Evolutionary conservation across 2,329 filamentous ascomycete genomes (phyloP).

Genomic region (Stagonosporopsis tanaceti): DNA sequence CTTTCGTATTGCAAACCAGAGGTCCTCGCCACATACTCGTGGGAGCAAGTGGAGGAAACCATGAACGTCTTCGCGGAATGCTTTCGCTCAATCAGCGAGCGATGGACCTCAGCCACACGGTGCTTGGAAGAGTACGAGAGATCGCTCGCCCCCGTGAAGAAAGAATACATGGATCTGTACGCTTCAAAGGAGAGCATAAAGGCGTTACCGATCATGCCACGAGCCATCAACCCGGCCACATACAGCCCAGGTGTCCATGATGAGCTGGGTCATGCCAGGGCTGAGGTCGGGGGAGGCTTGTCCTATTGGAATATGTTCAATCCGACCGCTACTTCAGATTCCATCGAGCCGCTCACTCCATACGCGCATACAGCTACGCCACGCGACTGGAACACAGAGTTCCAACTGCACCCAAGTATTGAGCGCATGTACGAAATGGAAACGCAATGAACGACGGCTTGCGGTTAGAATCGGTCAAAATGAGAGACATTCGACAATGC

Average conservation of each 20-base stretch:
- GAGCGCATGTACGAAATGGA: slow-evolving; percentile 16
- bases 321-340: slow-evolving; percentile 34
- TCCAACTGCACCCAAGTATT: slow-evolving; percentile 27
- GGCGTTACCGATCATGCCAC: slow-evolving; percentile 18
- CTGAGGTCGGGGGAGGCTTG: slow-evolving; percentile 35
- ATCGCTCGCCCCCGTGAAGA: slow-evolving; percentile 40
- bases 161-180: slow-evolving; percentile 45
- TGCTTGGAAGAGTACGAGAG: slow-evolving; percentile 47
- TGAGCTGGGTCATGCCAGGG: slow-evolving; percentile 1
- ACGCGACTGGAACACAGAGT: slow-evolving; percentile 46
- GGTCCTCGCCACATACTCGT: slow-evolving; percentile 37
- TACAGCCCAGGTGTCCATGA: slow-evolving; percentile 5
- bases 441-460: neutral
- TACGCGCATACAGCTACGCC: slow-evolving; percentile 37
- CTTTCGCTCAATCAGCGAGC: slow-evolving; percentile 45
- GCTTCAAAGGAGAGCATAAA: slow-evolving; percentile 36
- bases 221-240: slow-evolving; percentile 3
- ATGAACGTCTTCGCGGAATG: slow-evolving; percentile 44
- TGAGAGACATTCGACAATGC: neutral
- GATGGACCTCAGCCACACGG: slow-evolving; percentile 45
- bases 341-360: slow-evolving; percentile 29
- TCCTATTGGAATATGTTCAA: slow-evolving; percentile 44
- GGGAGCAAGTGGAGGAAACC: slow-evolving; percentile 39
- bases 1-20: slow-evolving; percentile 43
- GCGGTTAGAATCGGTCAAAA: neutral